These are phyloP conservation scores for Tuber umbilicatum DNA, from an alignment of 495 filamentous ascomycete species.

Conservation along the genomic window DNA sequence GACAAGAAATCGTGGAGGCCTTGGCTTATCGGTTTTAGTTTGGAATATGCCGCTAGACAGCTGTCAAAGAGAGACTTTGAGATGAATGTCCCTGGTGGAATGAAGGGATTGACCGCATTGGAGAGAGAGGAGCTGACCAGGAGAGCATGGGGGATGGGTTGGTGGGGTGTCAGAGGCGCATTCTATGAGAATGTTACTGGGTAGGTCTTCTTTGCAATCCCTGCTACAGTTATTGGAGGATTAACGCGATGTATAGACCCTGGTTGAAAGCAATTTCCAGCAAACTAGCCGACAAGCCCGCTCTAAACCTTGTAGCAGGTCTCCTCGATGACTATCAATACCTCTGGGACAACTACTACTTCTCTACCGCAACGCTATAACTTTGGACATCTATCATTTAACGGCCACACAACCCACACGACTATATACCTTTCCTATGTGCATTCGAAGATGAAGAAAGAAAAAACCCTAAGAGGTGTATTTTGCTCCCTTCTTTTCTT, in stretches of 20 bases:
- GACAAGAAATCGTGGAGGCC: constrained; percentile 70
- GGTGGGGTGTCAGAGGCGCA: constrained; percentile 93
- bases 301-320: constrained; percentile 71
- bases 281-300: constrained; percentile 65
- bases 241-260: constrained; percentile 43
- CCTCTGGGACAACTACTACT: constrained; percentile 97
- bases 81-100: constrained; percentile 58
- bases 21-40: constrained; percentile 78
- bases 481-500: constrained; percentile 4
- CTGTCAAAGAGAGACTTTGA: constrained; percentile 67
- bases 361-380: constrained; percentile 64
- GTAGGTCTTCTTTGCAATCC: constrained; percentile 43
- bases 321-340: constrained; percentile 94
- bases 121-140: constrained; percentile 82
- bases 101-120: constrained; percentile 66
- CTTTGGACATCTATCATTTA: constrained; percentile 1
- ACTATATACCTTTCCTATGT: neutral
- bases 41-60: constrained; percentile 82
- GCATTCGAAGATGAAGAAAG: neutral
- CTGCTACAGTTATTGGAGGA: neutral
- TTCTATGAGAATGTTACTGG: constrained; percentile 94
- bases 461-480: neutral
- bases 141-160: constrained; percentile 79
- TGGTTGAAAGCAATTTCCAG: constrained; percentile 56
- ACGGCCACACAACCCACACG: constrained; percentile 1